Evolutionary conservation across 495 filamentous ascomycete genomes (phyloP), one percentile per base, ranked within the genome.

Genomic region (Daldinia decipiens): DNA sequence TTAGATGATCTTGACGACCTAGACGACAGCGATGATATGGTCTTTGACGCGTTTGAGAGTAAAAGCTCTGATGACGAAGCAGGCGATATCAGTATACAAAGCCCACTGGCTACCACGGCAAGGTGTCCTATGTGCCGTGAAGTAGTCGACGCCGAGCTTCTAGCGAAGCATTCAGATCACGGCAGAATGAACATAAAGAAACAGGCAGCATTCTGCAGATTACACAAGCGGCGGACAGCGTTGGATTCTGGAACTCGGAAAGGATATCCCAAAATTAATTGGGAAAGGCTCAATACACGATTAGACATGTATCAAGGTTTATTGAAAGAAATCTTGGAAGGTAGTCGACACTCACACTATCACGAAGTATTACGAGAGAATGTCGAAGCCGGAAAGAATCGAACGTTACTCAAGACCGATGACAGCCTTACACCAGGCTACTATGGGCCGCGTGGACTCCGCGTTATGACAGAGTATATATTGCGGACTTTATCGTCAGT

Each of bases 231-330:
- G 21, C 69, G 77, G 5, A 82, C 85, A 4, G 91, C 92, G 8
- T 73, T 83, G 59, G 75, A 83, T 4, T 80, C 87, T 56, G 97
- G 93, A 89, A 70, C 69, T 13, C 72, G 82, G 11, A 86, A 83
- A 40, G 87, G 88, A 1, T 98, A 96, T 78, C 95, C 95, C 2
- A 76, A 81, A 0, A 94, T 98, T 69, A 78, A 94, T 66, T 98
- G 95, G 95, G 75, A 79, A 1, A 72, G 65, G 2, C 85, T 98
- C 32, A 84, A 88, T n/a, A 65, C 74, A n/a, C 86, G 94, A 24
- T 84, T 96, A 11, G 72, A 80, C 19, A 67, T 75, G n/a, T 84
- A 91, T 70, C 82, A 88, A 47, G 52, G 73, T 0, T 81, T 83
- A 27, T 74, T 98, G 1, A 81, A 84, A 34, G 77, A 76, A 24